A percentile compares a stretch with the other conserved stretches of the same genome.
These are phyloP conservation scores for Kluyveromyces marxianus DNA, from an alignment of 1,139 yeast genomes.

Conservation along the genomic window DNA sequence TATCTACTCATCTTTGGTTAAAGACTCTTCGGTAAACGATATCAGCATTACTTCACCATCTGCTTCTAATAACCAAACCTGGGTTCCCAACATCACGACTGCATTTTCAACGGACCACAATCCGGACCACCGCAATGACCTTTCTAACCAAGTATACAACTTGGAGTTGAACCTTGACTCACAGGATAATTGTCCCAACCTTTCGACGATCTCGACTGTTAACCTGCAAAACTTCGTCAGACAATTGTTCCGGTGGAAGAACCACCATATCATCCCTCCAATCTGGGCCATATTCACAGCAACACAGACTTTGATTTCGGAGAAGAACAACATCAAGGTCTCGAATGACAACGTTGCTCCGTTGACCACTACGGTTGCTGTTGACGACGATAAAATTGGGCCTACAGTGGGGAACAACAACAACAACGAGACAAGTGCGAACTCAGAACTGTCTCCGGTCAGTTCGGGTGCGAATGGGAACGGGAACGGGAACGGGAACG, in stretches of 20 bases:
- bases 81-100: slow-evolving; percentile 14
- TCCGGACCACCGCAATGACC: slow-evolving; percentile 8
- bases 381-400: slow-evolving; percentile 1
- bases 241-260: slow-evolving; percentile 23
- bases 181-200: slow-evolving; percentile 9
- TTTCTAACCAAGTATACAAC: slow-evolving; percentile 18
- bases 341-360: slow-evolving; percentile 4
- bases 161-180: slow-evolving; percentile 16
- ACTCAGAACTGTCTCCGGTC: too few relatives aligned
- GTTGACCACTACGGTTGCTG: slow-evolving; percentile 4
- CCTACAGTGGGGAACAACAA: too few relatives aligned
- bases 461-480: too few relatives aligned
- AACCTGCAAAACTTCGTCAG: slow-evolving; percentile 28
- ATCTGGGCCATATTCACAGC: slow-evolving; percentile 65
- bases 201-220: slow-evolving; percentile 13
- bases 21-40: slow-evolving; percentile 18
- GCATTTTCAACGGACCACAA: slow-evolving; percentile 11
- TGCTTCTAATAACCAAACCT: slow-evolving; percentile 19
- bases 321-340: slow-evolving; percentile 19
- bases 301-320: slow-evolving; percentile 43
- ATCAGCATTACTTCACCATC: slow-evolving; percentile 19
- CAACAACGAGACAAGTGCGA: slow-evolving; percentile 38
- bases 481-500: too few relatives aligned
- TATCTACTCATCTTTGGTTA: slow-evolving; percentile 17
- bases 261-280: slow-evolving; percentile 35